Conservation (phyloP, 2,329 filamentous ascomycete species). For the Periglandula ipomoeae region DNA sequence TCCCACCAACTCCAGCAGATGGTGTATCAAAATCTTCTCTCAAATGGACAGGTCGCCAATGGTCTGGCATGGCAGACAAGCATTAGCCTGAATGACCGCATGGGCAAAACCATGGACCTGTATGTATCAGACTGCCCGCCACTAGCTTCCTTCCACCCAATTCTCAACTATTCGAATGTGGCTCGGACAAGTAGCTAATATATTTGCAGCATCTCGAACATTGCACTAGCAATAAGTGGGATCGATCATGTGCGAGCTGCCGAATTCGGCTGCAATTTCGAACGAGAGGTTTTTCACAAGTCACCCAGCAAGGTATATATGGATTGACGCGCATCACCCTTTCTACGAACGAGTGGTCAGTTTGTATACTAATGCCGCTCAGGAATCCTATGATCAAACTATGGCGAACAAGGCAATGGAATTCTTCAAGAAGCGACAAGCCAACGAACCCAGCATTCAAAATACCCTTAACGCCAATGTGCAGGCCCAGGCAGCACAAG, state of each 20-base stretch:
- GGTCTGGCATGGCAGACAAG: slow-evolving; percentile 30
- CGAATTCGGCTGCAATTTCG: slow-evolving; percentile 34
- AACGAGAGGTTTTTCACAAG: slow-evolving; percentile 37
- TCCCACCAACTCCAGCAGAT: slow-evolving; percentile 25
- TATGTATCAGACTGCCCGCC: slow-evolving; percentile 21
- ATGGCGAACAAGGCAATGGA: slow-evolving; percentile 38
- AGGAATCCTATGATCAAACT: slow-evolving; percentile 42
- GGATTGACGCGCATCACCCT: not conserved
- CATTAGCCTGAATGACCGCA: slow-evolving; percentile 28
- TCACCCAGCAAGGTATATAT: slow-evolving; percentile 37
- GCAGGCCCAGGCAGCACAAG: slow-evolving; percentile 27
- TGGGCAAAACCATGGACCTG: slow-evolving; percentile 34
- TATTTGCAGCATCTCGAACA: slow-evolving; percentile 38
- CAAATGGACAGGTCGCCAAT: slow-evolving; percentile 22
- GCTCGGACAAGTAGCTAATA: slow-evolving; percentile 5
- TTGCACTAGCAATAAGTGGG: slow-evolving; percentile 34
- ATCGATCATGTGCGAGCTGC: slow-evolving; percentile 33
- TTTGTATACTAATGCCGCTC: slow-evolving; percentile 8
- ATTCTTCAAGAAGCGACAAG: slow-evolving; percentile 40
- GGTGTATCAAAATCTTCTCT: slow-evolving; percentile 31
- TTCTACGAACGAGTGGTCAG: not conserved
- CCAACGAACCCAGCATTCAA: slow-evolving; percentile 39
- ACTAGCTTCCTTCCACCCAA: too few relatives aligned
- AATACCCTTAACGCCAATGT: slow-evolving; percentile 39
- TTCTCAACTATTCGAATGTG: too few relatives aligned